Base-by-base conservation (phyloP, 805 yeast genomes). In the Metschnikowia colocasiae region DNA sequence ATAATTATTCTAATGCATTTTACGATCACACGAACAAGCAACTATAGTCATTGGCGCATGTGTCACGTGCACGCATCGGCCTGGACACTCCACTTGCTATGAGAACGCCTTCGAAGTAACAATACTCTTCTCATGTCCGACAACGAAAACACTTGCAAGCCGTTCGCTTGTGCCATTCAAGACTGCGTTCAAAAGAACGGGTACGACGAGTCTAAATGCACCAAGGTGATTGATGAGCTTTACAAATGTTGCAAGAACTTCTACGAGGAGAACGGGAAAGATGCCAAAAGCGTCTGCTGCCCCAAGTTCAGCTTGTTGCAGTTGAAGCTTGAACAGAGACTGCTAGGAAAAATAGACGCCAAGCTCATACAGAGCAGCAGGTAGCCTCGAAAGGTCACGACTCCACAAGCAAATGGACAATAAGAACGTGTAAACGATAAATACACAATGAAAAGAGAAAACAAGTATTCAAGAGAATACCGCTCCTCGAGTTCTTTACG, bases 151-250 rank as follows among this genome's bases (percentile, higher is more conserved):
- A 79, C 85, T 2, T 88, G 96, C 65, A 86, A 86, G 59, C 75
- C 85, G 5, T 76, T 83, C 53, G 96, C 96, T 2, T 88, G 96
- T 67, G 82, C 81, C 2, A 88, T 88, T 33, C 95, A 87, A 63
- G 85, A 83, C 55, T 90, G 97, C 59, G 67, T 90, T 8, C 76
- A 78, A 44, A 60, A 67, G 22, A 75, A 76, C 54, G 75, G 78
- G 33, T 90, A 81, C 65, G 75, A 87, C 62, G 97, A 91, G 60
- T 62, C 86, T 6, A 82, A 78, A 56, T 90, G 97, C 61, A 76
- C 87, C 7, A 71, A 74, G 48, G 66, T 76, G 9, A 88, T 91
- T 29, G 90, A 85, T 59, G 70, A 75, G 40, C 66, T 90, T 22
- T 91, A 90, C 64, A 74, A 71, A 9, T 90, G 97, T 62, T 90